A percentile compares a stretch with the other conserved stretches of the same genome.
Conservation (phyloP, 176 grass and related monocot species). For the Echinochloa phyllopogon region DNA sequence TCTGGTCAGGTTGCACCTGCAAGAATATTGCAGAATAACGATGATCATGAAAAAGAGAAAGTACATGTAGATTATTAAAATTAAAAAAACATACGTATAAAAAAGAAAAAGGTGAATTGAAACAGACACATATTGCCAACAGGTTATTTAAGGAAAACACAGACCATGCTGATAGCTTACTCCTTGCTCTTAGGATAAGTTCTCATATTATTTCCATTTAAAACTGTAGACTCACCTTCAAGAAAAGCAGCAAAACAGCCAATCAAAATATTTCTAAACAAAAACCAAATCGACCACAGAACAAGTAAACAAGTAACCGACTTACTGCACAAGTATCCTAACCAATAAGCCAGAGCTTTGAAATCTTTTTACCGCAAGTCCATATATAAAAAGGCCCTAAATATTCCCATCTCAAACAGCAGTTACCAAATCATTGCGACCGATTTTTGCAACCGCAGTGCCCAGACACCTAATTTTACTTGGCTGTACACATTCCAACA, state of each 20-base stretch:
- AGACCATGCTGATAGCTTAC: neutral
- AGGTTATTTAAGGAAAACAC: neutral
- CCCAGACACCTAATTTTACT: neutral
- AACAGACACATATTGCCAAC: neutral
- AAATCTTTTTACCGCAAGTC: neutral
- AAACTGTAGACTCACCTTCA: constrained; percentile 27
- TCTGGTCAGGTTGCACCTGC: constrained; percentile 89
- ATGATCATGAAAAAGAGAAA: constrained; percentile 32
- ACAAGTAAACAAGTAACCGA: constrained; percentile 21
- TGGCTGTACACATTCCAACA: neutral
- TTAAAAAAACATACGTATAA: neutral
- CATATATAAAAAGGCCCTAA: neutral
- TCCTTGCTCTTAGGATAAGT: constrained; percentile 24
- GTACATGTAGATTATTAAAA: constrained; percentile 10
- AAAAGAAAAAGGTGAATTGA: neutral
- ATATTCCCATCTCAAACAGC: neutral
- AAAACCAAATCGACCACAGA: constrained; percentile 17
- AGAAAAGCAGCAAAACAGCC: neutral
- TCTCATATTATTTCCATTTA: constrained; percentile 17
- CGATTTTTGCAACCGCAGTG: neutral
- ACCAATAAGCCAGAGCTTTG: neutral
- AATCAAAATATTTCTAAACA: neutral
- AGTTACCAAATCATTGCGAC: neutral
- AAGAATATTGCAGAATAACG: constrained; percentile 44
- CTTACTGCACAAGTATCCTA: neutral